These are phyloP conservation scores for Clausena lansium DNA, from an alignment of 345 rosid genomes.

Conservation along the genomic window DNA sequence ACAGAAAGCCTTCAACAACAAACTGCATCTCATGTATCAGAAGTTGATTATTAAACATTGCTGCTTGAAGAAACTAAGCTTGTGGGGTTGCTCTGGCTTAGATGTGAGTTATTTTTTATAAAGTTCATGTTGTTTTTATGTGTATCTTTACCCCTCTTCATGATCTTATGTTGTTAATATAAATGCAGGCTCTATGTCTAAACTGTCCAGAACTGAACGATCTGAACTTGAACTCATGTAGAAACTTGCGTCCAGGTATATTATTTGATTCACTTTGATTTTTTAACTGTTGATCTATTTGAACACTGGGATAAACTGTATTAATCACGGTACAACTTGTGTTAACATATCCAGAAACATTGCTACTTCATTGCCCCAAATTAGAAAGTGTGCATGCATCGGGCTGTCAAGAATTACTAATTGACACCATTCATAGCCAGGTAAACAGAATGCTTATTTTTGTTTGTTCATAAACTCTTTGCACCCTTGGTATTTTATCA, in stretches of 20 bases:
- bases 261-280: not conserved
- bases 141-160: not conserved
- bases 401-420: slow-evolving; percentile 66
- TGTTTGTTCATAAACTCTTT: not conserved
- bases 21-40: slow-evolving; percentile 63
- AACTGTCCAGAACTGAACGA: slow-evolving; percentile 89
- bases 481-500: not conserved
- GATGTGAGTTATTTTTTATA: slow-evolving; percentile 57
- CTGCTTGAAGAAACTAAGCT: slow-evolving; percentile 78
- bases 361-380: slow-evolving; percentile 88
- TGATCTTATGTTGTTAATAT: slow-evolving; percentile 29
- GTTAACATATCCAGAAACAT: slow-evolving; percentile 42
- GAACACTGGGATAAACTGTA: not conserved
- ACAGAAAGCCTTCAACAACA: slow-evolving; percentile 45
- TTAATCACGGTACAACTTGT: not conserved
- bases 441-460: slow-evolving; percentile 28
- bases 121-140: not conserved
- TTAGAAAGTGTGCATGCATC: slow-evolving; percentile 76
- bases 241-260: slow-evolving; percentile 72
- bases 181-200: slow-evolving; percentile 78
- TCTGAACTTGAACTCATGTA: slow-evolving; percentile 78
- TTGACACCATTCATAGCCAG: slow-evolving; percentile 71
- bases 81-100: slow-evolving; percentile 98
- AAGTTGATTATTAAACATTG: slow-evolving; percentile 85
- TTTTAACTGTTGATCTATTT: not conserved